Conservation (phyloP, 1,284 basidiomycete species). For the Trametes polyzona region DNA sequence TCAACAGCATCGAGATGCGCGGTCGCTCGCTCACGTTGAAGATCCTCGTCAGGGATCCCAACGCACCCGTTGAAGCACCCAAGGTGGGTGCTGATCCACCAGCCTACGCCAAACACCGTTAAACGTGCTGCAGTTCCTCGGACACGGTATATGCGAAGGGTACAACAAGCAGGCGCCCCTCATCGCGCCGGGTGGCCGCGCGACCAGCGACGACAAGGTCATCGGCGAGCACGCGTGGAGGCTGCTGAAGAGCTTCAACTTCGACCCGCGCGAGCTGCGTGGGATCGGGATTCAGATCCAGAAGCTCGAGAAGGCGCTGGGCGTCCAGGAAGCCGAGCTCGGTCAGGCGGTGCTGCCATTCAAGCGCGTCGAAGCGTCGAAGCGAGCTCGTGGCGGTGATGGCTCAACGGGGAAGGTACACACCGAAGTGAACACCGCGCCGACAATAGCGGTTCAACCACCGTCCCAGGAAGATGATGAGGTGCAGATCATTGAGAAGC, state of each 20-base stretch:
- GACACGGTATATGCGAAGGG: constrained; percentile 87
- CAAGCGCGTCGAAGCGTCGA: constrained; percentile 36
- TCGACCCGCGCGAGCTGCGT: constrained; percentile 87
- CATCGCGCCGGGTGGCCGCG: constrained; percentile 58
- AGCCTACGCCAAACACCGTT: not conserved
- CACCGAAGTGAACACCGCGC: constrained; percentile 4
- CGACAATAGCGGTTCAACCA: constrained; percentile 37
- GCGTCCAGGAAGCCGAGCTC: constrained; percentile 31
- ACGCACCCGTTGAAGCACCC: constrained; percentile 89
- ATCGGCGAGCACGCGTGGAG: constrained; percentile 84
- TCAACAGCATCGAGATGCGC: constrained; percentile 67
- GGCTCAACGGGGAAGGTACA: not conserved
- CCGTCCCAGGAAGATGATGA: constrained; percentile 39
- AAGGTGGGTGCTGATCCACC: constrained; percentile 58
- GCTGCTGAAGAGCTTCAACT: constrained; percentile 72
- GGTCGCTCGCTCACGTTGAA: constrained; percentile 84
- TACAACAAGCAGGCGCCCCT: constrained; percentile 78
- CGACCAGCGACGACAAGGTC: constrained; percentile 73
- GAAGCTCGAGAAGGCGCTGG: constrained; percentile 69
- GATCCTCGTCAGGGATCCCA: constrained; percentile 86
- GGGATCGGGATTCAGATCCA: constrained; percentile 94
- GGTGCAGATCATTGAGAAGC: constrained; percentile 23
- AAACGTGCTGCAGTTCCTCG: constrained; percentile 71
- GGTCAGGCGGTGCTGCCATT: constrained; percentile 64
- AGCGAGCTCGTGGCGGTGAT: constrained; percentile 15